Evolutionary conservation across 352 stramenopile species (phyloP).

Genomic region (Phytophthora cajani): DNA sequence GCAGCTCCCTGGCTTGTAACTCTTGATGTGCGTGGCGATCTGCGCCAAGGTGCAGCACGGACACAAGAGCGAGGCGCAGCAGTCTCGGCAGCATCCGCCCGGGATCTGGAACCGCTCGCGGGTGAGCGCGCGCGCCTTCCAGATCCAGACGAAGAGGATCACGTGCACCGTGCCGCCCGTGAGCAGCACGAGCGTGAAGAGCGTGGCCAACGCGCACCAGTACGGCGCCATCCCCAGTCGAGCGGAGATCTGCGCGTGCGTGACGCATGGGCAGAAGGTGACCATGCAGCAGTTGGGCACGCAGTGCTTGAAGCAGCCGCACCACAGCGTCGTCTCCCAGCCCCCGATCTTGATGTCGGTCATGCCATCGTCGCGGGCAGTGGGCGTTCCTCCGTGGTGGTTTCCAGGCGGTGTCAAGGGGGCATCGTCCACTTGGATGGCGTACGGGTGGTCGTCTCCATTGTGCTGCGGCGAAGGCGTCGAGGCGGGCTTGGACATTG

Average conservation of each 20-base stretch:
- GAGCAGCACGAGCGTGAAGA: conserved; percentile 34
- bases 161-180: conserved; percentile 32
- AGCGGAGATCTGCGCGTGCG: conserved; percentile 44
- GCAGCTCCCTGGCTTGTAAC: conserved; percentile 46
- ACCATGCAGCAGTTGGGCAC: conserved; percentile 62
- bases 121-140: conserved; percentile 26
- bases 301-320: conserved; percentile 47
- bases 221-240: conserved; percentile 42
- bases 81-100: conserved; percentile 32
- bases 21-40: conserved; percentile 52
- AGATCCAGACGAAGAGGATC: conserved; percentile 44
- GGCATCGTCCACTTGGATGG: conserved; percentile 33
- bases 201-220: conserved; percentile 27
- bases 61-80: conserved; percentile 41
- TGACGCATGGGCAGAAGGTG: conserved; percentile 50
- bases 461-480: conserved; percentile 7
- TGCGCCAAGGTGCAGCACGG: conserved; percentile 45
- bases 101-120: conserved; percentile 38
- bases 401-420: conserved; percentile 19
- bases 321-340: conserved; percentile 39
- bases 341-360: conserved; percentile 28
- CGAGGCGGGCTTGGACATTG: neutral
- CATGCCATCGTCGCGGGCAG: conserved; percentile 8
- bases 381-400: neutral
- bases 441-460: conserved; percentile 26